Conservation (phyloP, 2,329 filamentous ascomycete species). For the Colletotrichum tamarilloi region DNA sequence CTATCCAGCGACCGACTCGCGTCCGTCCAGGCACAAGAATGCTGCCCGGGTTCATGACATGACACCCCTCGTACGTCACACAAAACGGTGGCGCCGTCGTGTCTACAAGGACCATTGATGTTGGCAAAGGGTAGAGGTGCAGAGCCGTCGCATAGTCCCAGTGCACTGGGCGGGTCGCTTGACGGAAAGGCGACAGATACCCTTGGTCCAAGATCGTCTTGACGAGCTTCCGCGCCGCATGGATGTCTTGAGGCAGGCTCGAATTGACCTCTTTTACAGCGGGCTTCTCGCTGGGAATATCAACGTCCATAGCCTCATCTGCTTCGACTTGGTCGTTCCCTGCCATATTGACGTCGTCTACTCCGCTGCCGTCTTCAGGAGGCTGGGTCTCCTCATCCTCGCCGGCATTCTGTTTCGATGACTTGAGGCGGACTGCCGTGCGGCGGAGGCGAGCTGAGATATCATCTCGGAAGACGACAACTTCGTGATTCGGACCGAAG, state of each 20-base stretch:
- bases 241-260: slow-evolving; percentile 59
- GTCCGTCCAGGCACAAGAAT: slow-evolving; percentile 77
- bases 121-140: slow-evolving; percentile 89
- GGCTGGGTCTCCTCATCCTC: slow-evolving; percentile 42
- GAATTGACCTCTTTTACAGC: slow-evolving; percentile 21
- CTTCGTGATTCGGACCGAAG: slow-evolving; percentile 89
- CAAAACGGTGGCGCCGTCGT: slow-evolving; percentile 84
- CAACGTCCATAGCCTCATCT: slow-evolving; percentile 57
- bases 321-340: slow-evolving; percentile 38
- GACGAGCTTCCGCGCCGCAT: slow-evolving; percentile 79
- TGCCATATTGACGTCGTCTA: slow-evolving; percentile 48
- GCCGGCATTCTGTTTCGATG: slow-evolving; percentile 47
- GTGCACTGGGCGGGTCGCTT: slow-evolving; percentile 82
- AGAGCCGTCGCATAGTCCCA: slow-evolving; percentile 87
- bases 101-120: slow-evolving; percentile 85
- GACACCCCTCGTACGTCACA: slow-evolving; percentile 93
- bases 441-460: slow-evolving; percentile 82
- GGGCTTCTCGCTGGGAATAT: slow-evolving; percentile 41
- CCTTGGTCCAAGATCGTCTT: slow-evolving; percentile 94
- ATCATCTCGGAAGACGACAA: slow-evolving; percentile 89
- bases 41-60: slow-evolving; percentile 91
- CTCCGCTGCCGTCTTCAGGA: slow-evolving; percentile 16
- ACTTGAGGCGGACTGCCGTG: slow-evolving; percentile 77
- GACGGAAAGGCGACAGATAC: slow-evolving; percentile 86
- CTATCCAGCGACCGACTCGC: slow-evolving; percentile 83